These are phyloP conservation scores for Fusarium luffae DNA, from an alignment of 2,329 filamentous ascomycete species.

Conservation along the genomic window DNA sequence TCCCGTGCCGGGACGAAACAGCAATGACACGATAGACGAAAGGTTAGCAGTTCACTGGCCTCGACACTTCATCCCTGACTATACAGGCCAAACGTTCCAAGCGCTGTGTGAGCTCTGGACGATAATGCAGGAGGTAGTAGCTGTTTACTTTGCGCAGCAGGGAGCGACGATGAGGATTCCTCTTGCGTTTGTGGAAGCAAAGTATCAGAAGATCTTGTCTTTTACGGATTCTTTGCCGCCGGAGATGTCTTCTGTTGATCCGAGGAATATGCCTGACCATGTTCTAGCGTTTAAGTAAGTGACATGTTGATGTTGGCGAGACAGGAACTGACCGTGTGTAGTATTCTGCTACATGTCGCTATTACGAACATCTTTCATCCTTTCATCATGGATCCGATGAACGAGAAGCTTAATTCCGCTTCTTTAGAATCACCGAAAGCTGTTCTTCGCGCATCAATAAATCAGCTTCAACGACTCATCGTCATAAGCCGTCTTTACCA, in stretches of 20 bases:
- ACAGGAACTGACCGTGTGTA: background rate
- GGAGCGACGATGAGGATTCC: conserved; percentile 5
- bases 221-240: conserved; percentile 19
- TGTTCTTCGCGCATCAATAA: conserved; percentile 7
- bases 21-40: conserved; percentile 12
- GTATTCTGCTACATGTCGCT: conserved; percentile 12
- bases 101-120: conserved; percentile 31
- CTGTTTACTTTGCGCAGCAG: conserved; percentile 22
- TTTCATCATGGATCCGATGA: conserved; percentile 17
- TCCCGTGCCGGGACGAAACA: conserved; percentile 21
- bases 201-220: conserved; percentile 19
- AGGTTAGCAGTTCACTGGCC: conserved; percentile 35
- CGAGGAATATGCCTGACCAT: conserved; percentile 14
- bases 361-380: conserved; percentile 11
- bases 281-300: conserved; percentile 22
- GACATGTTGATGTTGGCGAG: no score
- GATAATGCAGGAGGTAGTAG: conserved; percentile 33
- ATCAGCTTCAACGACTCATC: conserved; percentile 17
- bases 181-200: conserved; percentile 19
- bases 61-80: conserved; percentile 18
- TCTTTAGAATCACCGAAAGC: background rate
- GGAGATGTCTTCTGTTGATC: background rate
- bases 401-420: background rate
- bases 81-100: conserved; percentile 32
- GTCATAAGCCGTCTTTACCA: conserved; percentile 21